These are phyloP conservation scores for Ophiostoma sp. DNA, from an alignment of 2,329 filamentous ascomycete species.

Conservation along the genomic window DNA sequence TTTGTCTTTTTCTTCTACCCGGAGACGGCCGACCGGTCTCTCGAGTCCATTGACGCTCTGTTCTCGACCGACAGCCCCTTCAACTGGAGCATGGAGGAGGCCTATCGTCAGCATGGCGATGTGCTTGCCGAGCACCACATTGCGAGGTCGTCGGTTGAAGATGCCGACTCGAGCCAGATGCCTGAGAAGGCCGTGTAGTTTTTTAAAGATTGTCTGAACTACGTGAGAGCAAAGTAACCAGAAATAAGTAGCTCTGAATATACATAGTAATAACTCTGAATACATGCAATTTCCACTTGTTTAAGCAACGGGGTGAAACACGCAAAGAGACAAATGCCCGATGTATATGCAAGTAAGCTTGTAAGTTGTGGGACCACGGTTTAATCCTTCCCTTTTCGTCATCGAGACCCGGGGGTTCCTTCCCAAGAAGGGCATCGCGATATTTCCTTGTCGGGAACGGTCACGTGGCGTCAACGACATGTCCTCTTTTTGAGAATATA, in stretches of 20 bases:
- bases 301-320: neutral
- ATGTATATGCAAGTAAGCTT: neutral
- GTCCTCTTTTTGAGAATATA: neutral
- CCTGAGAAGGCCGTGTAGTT: neutral
- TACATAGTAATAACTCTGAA: neutral
- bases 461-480: conserved; percentile 12
- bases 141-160: conserved; percentile 40
- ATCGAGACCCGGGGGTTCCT: neutral
- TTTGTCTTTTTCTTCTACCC: conserved; percentile 46
- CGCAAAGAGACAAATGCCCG: conserved; percentile 9
- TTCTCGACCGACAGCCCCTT: conserved; percentile 46
- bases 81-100: conserved; percentile 26
- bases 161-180: neutral
- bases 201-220: no score
- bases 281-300: neutral
- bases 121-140: conserved; percentile 25
- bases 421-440: conserved; percentile 15
- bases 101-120: conserved; percentile 24
- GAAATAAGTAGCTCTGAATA: neutral
- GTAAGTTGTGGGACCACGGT: conserved; percentile 7
- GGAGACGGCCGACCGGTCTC: conserved; percentile 42
- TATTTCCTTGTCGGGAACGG: conserved; percentile 10
- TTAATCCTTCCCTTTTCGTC: conserved; percentile 7
- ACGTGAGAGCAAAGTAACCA: no score
- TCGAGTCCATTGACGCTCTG: conserved; percentile 47